Evolutionary conservation across 202 grass and related monocot species (phyloP).

Genomic region (Tripidium arundinaceum): DNA sequence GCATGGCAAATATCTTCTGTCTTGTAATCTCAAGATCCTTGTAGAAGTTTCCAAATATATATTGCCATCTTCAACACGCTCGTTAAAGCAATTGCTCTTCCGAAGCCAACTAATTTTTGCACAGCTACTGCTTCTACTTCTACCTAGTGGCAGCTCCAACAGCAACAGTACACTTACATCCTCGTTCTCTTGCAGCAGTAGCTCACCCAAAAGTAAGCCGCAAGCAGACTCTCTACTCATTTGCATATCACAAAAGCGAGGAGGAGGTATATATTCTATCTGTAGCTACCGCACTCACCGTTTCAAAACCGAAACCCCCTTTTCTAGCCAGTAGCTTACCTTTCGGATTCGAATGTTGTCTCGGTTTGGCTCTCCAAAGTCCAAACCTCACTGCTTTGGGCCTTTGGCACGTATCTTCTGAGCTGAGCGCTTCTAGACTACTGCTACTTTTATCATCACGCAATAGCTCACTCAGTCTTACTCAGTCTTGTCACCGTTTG

Average conservation of each 20-base stretch:
- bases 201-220: constrained; percentile 13
- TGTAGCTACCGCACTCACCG: background rate
- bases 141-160: background rate
- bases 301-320: constrained; percentile 13
- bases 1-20: too few relatives aligned
- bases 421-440: background rate
- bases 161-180: background rate
- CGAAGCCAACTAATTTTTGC: too few relatives aligned
- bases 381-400: constrained; percentile 15
- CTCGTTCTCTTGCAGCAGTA: background rate
- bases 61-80: too few relatives aligned
- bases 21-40: too few relatives aligned
- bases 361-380: constrained; percentile 6
- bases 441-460: background rate
- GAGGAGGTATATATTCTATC: background rate
- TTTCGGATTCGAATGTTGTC: constrained; percentile 27
- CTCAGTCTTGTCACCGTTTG: background rate
- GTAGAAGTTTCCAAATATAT: too few relatives aligned
- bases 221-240: background rate
- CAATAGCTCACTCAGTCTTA: too few relatives aligned
- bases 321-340: background rate
- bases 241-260: background rate
- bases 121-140: too few relatives aligned
- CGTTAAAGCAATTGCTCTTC: background rate
- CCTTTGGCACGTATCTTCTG: background rate